A percentile compares a stretch with the other conserved stretches of the same genome.
phyloP scores from a whole-genome alignment of 306 rosid species.

The Pyrus bretschneideri region DNA sequence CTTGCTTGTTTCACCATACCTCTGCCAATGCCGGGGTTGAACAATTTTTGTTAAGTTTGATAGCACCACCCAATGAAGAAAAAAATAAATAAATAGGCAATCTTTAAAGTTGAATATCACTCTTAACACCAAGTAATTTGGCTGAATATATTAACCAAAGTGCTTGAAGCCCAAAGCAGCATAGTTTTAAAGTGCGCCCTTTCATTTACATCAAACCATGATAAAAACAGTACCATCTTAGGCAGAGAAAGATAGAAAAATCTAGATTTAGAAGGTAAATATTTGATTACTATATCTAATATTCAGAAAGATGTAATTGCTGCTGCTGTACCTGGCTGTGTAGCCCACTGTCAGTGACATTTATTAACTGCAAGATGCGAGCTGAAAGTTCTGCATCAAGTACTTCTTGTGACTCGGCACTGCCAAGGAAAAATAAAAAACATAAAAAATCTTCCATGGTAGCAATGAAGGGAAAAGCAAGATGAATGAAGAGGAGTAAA shows the following conservation, averaged over 20 bases:
- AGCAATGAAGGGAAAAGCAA: not conserved
- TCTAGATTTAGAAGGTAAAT: not conserved
- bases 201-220: not conserved
- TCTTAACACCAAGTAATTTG: not conserved
- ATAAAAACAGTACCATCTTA: not conserved
- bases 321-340: slow-evolving; percentile 74
- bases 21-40: slow-evolving; percentile 43
- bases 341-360: slow-evolving; percentile 84
- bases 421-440: slow-evolving; percentile 30
- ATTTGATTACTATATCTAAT: not conserved
- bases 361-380: slow-evolving; percentile 85
- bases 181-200: not conserved
- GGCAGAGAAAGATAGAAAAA: not conserved
- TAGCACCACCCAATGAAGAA: not conserved
- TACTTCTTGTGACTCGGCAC: slow-evolving; percentile 87
- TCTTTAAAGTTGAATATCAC: not conserved
- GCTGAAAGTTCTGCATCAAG: slow-evolving; percentile 98
- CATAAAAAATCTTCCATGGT: not conserved
- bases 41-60: not conserved
- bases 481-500: not conserved
- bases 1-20: slow-evolving; percentile 85
- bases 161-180: not conserved
- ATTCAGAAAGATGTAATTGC: not conserved
- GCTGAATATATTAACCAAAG: not conserved
- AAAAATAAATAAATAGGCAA: not conserved